Evolutionary conservation across 2,329 filamentous ascomycete genomes (phyloP).

Genomic region (Fusarium aywerte): DNA sequence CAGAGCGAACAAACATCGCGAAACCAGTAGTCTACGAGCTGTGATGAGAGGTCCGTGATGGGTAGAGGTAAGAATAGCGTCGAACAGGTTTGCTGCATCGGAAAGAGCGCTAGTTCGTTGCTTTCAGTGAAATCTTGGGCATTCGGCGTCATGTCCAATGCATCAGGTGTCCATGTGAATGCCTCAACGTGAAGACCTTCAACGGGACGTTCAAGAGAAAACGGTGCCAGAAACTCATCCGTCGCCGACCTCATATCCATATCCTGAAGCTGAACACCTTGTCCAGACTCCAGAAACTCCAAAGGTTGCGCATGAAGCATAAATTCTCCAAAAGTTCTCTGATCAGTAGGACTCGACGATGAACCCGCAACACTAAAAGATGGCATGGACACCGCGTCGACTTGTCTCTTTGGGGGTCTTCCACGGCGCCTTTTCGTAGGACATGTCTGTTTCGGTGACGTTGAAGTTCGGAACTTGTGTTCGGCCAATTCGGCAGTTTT

Average conservation of each 20-base stretch:
- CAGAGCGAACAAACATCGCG: constrained; percentile 54
- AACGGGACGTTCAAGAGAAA: constrained; percentile 1
- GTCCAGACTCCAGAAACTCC: neutral
- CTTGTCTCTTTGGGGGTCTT: constrained; percentile 17
- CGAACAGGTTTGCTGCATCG: constrained; percentile 11
- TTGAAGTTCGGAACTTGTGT: constrained; percentile 11
- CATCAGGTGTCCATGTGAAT: constrained; percentile 20
- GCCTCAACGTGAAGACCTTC: neutral
- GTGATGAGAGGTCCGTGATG: constrained; percentile 37
- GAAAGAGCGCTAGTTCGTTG: constrained; percentile 8
- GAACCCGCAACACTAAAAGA: neutral
- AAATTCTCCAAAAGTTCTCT: constrained; percentile 26
- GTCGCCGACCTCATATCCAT: neutral
- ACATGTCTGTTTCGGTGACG: constrained; percentile 2
- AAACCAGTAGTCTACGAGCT: constrained; percentile 53
- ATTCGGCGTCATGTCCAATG: constrained; percentile 3
- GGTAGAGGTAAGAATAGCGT: constrained; percentile 19
- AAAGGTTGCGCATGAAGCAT: neutral
- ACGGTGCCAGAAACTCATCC: constrained; percentile 8
- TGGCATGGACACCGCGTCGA: neutral
- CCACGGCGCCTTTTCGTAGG: constrained; percentile 21
- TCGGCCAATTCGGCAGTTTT: constrained; percentile 22
- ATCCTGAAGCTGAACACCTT: neutral
- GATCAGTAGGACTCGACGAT: neutral
- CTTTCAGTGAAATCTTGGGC: neutral